Conservation (phyloP, 2,329 filamentous ascomycete genomes). For the Ambrosiella beaveri region DNA sequence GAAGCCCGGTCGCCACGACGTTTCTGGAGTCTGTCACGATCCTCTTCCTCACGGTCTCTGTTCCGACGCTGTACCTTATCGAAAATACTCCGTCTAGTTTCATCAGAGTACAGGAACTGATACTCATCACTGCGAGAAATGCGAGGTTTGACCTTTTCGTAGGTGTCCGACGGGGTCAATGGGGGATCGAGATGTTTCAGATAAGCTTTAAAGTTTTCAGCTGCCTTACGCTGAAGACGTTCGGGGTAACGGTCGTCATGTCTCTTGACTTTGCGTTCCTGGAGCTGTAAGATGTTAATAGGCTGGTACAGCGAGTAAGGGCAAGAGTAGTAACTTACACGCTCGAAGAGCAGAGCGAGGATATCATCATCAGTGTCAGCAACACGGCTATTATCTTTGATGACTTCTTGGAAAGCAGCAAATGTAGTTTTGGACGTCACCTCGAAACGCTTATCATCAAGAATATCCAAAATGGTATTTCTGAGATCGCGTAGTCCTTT, state of each 20-base stretch:
- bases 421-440: conserved; percentile 72
- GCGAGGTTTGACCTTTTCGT: conserved; percentile 69
- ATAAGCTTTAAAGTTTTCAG: conserved; percentile 67
- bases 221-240: conserved; percentile 65
- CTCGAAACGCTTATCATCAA: conserved; percentile 86
- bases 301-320: neutral
- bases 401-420: conserved; percentile 68
- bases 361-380: conserved; percentile 70
- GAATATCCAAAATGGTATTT: conserved; percentile 72
- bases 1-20: conserved; percentile 37
- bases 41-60: conserved; percentile 83
- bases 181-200: conserved; percentile 87
- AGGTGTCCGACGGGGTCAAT: conserved; percentile 60
- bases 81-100: conserved; percentile 66
- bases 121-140: conserved; percentile 73
- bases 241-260: conserved; percentile 71
- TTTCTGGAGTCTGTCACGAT: conserved; percentile 37
- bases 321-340: conserved; percentile 30
- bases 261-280: conserved; percentile 69
- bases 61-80: conserved; percentile 81
- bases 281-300: conserved; percentile 34
- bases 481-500: conserved; percentile 62
- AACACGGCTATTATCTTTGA: conserved; percentile 76
- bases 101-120: conserved; percentile 64
- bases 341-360: conserved; percentile 66